phyloP scores from a whole-genome alignment of 768 basidiomycete genomes.

The Boletus barrowsii region DNA sequence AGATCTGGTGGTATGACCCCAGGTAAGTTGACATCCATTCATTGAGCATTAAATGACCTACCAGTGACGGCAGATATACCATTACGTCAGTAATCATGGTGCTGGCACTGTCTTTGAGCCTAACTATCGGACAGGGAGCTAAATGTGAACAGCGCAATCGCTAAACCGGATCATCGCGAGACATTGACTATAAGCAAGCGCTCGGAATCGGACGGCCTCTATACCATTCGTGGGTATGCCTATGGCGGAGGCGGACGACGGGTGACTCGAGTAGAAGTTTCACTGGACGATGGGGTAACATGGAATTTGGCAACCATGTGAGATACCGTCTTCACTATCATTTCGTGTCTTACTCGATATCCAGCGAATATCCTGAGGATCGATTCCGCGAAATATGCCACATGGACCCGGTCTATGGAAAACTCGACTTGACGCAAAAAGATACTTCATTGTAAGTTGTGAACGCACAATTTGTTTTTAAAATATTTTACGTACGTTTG shows the following conservation, averaged over 20 bases:
- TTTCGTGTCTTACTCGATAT: conserved; percentile 1
- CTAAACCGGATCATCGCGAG: conserved; percentile 54
- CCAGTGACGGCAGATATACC: conserved; percentile 19
- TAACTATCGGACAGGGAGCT: conserved; percentile 45
- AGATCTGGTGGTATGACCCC: conserved; percentile 55
- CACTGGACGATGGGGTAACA: conserved; percentile 48
- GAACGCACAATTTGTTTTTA: not conserved
- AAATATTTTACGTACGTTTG: not conserved
- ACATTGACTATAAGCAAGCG: conserved; percentile 22
- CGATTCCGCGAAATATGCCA: conserved; percentile 38
- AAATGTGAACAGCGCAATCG: conserved; percentile 59
- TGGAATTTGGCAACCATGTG: conserved; percentile 48
- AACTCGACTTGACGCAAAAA: conserved; percentile 43
- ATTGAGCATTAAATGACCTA: not conserved
- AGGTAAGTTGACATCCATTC: conserved; percentile 25
- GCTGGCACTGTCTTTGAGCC: not conserved
- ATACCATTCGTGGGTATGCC: conserved; percentile 53
- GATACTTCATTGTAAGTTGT: conserved; percentile 46
- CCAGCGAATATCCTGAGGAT: conserved; percentile 49
- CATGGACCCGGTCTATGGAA: conserved; percentile 44
- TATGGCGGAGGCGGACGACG: conserved; percentile 61
- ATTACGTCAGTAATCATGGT: conserved; percentile 28
- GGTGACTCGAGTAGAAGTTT: conserved; percentile 56
- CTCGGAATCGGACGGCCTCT: conserved; percentile 20
- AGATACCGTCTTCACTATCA: not conserved